Base-by-base conservation (phyloP, 129 eudicot species). In the Centaurea solstitialis region DNA sequence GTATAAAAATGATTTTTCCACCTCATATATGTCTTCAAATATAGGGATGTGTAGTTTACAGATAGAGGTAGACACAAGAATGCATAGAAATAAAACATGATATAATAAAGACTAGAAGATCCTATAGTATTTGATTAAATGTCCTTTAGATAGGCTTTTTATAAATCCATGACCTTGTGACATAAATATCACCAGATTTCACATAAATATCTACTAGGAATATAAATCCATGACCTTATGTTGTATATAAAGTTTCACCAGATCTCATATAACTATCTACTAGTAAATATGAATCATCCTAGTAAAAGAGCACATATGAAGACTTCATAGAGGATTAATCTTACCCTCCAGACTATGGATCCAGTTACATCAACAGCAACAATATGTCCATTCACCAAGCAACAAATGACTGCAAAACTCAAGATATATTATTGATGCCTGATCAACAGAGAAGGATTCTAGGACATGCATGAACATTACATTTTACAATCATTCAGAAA, bases 341-440 rank as follows among this genome's bases (percentile, higher is more conserved):
- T 70, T 78, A 83, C 97, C 90, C 85, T 91, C 99, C 99, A 95
- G 79, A 89, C 64, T 24, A 88, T 79, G 82, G 97, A 88, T 70
- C 99, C 99, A 80, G 53, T 73, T n/a, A 80, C 72, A 83, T 89
- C 83, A 53, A 95, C 70, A 50, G 87, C 91, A 65, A 89, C 70
- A 64, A 91, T 83, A 72, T 85, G 82, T 33, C 99, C 98, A 87
- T 83, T 89, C 76, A 95, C 99, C 84, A 89, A 79, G 85, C 97
- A 86, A 85, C 97, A 95, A 23, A 95, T 86, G 15, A 93, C 97
- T 93, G 95, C 84, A 87, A 73, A 69, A 47, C 69, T 28, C 5
- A 47, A 17, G 2, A 76, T 57, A 59, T 17, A 3, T 70, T 13
- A 38, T 17, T 70, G 50, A 33, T 30, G 21, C 47, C 35, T 33